Base-by-base conservation (phyloP, 768 basidiomycete species). In the Kwoniella bestiolae region DNA sequence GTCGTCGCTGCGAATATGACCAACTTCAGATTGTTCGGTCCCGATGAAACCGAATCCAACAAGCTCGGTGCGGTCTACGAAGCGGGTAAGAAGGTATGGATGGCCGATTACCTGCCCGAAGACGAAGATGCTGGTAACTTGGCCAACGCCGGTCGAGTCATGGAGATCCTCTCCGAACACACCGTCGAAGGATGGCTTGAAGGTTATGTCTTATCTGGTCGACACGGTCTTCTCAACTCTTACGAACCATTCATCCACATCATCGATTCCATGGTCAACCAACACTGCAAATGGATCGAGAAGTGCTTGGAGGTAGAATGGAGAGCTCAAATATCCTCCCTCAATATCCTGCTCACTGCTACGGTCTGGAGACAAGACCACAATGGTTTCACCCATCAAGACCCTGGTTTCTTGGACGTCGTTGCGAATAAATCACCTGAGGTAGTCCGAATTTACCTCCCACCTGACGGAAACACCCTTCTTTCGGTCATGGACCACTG, bases 161-260 rank as follows among this genome's bases (percentile, higher is more conserved):
- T 93, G 68, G 92, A 94, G 80, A 92, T 94, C 46, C 86, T 94
- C 11, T 75, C 73, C 16, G 78, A 74, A 60, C 72, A 71, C 65
- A 70, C 74, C 18, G 66, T 73, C 3, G 67, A 75, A 53, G 69
- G 71, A 2, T 92, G 92, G 88, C 83, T 94, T 1, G 91, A 95
- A 80, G 92, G 93, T 2, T 94, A 94, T 81, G 91, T 91, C 6
- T 86, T 95, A 44, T 94, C 93, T 0, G 93, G 93, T 7, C 76
- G 83, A 38, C 76, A 79, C 0, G 91, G 87, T 18, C 83, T 94
- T 46, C 91, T 94, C 86, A 91, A 92, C 14, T 88, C 87, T 41
- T 94, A 95, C 79, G 92, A 95, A 76, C 89, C 91, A 0, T 73
- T 94, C 80, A 81, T 94, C 32, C 88, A 89, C 66, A 94, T 91